phyloP scores from a whole-genome alignment of 345 rosid genomes.

The Gossypium longicalyx region DNA sequence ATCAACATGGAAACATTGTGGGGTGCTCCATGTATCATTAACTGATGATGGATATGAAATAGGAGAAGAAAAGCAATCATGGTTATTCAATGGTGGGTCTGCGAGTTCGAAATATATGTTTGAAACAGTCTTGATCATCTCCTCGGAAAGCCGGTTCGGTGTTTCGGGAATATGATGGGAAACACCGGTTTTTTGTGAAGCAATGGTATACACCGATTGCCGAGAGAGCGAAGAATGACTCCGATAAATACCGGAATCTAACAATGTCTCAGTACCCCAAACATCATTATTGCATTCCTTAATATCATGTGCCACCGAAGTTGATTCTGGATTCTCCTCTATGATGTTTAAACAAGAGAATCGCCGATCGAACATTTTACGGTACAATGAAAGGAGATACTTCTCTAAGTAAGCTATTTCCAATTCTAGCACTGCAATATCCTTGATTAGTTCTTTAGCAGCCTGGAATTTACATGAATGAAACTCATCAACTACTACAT shows the following conservation, averaged over 20 bases:
- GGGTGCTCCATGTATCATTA: constrained; percentile 30
- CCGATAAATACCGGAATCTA: constrained; percentile 51
- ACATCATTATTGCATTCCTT: constrained; percentile 30
- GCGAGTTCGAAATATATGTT: constrained; percentile 54
- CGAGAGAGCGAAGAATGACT: constrained; percentile 75
- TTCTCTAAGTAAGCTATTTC: constrained; percentile 69
- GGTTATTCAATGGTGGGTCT: constrained; percentile 49
- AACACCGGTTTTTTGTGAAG: constrained; percentile 31
- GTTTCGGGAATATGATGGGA: constrained; percentile 34
- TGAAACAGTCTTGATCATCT: constrained; percentile 75
- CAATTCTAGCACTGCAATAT: constrained; percentile 61
- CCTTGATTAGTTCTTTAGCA: constrained; percentile 61
- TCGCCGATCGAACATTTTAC: constrained; percentile 41
- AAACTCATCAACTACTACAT: background rate
- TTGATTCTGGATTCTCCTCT: constrained; percentile 19
- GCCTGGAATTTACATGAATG: constrained; percentile 35
- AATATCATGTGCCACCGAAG: constrained; percentile 13
- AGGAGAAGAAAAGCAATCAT: constrained; percentile 33
- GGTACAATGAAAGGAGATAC: constrained; percentile 65
- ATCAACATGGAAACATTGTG: constrained; percentile 20
- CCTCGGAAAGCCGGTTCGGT: constrained; percentile 72
- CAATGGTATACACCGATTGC: constrained; percentile 43
- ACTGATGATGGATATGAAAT: constrained; percentile 37
- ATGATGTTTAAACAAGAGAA: constrained; percentile 14
- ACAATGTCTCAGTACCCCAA: constrained; percentile 24